Conservation (phyloP, 1,284 basidiomycete species). For the Schizophyllum amplum region DNA sequence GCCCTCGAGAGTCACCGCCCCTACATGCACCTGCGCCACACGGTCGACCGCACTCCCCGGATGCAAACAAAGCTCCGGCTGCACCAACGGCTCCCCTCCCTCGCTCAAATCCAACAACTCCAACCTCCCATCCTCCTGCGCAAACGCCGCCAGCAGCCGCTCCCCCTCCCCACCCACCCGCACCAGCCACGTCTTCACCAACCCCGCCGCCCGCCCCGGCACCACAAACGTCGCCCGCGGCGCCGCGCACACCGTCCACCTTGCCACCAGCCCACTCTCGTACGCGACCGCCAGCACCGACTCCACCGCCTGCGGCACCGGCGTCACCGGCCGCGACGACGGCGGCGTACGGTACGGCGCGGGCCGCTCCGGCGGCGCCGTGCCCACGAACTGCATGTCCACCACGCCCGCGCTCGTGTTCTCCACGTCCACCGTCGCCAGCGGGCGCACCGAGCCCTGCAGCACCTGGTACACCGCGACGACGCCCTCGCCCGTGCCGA, state of each 20-base stretch:
- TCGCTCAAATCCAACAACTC: constrained; percentile 42
- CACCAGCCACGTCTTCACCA: constrained; percentile 41
- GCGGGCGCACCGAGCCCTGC: constrained; percentile 28
- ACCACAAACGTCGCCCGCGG: constrained; percentile 32
- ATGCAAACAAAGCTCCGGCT: constrained; percentile 37
- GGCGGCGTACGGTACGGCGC: constrained; percentile 12
- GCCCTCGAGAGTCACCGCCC: constrained; percentile 41
- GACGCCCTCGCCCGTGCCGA: constrained; percentile 54
- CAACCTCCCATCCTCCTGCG: constrained; percentile 53
- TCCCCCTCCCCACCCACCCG: constrained; percentile 33
- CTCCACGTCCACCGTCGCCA: constrained; percentile 39
- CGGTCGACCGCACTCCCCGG: constrained; percentile 50
- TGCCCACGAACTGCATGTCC: constrained; percentile 38
- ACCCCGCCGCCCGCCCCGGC: constrained; percentile 34
- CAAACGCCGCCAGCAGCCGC: constrained; percentile 46
- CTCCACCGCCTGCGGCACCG: constrained; percentile 15
- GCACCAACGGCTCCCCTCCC: constrained; percentile 30
- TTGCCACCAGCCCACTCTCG: constrained; percentile 47
- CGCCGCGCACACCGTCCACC: constrained; percentile 39
- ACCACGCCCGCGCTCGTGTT: constrained; percentile 39
- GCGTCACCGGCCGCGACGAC: constrained; percentile 7
- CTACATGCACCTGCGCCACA: constrained; percentile 45
- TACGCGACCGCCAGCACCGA: constrained; percentile 42
- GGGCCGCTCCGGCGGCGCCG: constrained; percentile 15
- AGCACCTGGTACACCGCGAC: constrained; percentile 30